Evolutionary conservation across 345 rosid species (phyloP).

Genomic region (Salix caprea): DNA sequence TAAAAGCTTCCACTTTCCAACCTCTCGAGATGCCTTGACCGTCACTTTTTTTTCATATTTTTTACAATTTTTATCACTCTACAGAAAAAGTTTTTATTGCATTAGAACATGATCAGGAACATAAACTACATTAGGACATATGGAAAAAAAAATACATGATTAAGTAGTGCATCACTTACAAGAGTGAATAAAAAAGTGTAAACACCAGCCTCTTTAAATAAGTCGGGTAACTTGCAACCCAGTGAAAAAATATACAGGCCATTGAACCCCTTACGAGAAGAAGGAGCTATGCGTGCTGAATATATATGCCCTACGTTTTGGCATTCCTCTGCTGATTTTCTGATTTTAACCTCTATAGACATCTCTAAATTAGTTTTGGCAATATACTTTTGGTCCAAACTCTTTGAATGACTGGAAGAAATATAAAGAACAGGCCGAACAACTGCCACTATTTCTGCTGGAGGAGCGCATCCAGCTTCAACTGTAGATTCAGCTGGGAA

Average conservation of each 20-base stretch:
- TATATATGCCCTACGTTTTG: constrained; percentile 20
- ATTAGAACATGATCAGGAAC: constrained; percentile 12
- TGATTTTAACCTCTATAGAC: constrained; percentile 43
- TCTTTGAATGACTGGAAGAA: constrained; percentile 30
- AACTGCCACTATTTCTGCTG: constrained; percentile 60
- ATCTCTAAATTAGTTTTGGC: constrained; percentile 39
- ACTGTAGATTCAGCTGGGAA: constrained; percentile 36
- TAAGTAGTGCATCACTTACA: constrained; percentile 34
- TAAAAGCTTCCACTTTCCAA: constrained; percentile 45
- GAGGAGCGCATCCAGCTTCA: constrained; percentile 48
- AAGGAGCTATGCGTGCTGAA: constrained; percentile 31
- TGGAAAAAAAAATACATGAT: not conserved
- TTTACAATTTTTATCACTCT: constrained; percentile 38
- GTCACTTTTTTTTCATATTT: constrained; percentile 32
- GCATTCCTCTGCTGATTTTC: constrained; percentile 6
- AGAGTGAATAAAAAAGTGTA: constrained; percentile 49
- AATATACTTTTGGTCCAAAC: constrained; percentile 53
- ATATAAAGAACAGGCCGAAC: constrained; percentile 49
- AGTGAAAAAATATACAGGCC: constrained; percentile 61
- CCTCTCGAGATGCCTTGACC: constrained; percentile 40
- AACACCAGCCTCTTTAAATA: constrained; percentile 48
- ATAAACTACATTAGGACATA: not conserved
- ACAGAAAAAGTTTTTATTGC: constrained; percentile 4
- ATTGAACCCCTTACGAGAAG: constrained; percentile 37
- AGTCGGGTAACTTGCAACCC: constrained; percentile 26